These are phyloP conservation scores for Verbascum thapsus DNA, from an alignment of 257 asterid species.

Conservation along the genomic window DNA sequence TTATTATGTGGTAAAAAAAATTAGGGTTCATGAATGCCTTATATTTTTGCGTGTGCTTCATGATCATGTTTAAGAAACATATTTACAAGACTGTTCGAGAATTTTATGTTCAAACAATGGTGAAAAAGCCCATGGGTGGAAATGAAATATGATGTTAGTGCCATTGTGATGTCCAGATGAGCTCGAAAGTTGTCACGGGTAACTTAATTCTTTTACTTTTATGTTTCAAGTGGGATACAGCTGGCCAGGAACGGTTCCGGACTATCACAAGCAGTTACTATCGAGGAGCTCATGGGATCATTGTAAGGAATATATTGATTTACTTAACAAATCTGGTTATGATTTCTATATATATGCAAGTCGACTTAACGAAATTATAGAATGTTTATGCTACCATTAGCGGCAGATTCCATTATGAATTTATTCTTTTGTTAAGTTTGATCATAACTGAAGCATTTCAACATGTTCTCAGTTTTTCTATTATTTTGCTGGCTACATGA, in stretches of 20 bases:
- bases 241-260: slow-evolving; percentile 90
- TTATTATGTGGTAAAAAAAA: neutral
- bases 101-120: too few species aligned
- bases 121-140: neutral
- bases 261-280: slow-evolving; percentile 92
- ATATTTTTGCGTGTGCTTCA: neutral
- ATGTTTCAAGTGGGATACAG: slow-evolving; percentile 83
- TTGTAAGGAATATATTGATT: slow-evolving; percentile 49
- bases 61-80: slow-evolving; percentile 12
- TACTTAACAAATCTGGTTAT: slow-evolving; percentile 3
- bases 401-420: neutral
- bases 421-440: neutral
- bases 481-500: too few species aligned
- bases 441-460: neutral
- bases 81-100: too few species aligned
- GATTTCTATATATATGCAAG: neutral
- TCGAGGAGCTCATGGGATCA: slow-evolving; percentile 92
- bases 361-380: neutral
- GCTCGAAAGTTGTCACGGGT: neutral
- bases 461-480: neutral
- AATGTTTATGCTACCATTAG: neutral
- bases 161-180: neutral
- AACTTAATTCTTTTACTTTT: slow-evolving; percentile 18
- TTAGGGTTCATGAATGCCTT: neutral
- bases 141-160: neutral